Conservation (phyloP, 2,329 filamentous ascomycete species). For the Ceratocystis eucalypticola region DNA sequence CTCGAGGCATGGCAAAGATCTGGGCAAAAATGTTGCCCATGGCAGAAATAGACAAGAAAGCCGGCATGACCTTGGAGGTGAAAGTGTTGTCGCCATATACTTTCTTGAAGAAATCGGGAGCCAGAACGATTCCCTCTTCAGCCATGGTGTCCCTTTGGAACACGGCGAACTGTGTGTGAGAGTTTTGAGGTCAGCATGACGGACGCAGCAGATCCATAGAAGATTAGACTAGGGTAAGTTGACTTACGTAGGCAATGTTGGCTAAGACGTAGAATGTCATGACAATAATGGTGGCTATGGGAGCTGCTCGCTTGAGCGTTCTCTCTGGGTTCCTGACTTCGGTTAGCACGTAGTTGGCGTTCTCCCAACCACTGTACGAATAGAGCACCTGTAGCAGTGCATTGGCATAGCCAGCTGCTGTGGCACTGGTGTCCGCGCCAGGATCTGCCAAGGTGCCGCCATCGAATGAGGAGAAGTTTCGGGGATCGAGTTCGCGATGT, state of each 20-base stretch:
- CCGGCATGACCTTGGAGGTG: conserved; percentile 35
- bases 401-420: conserved; percentile 25
- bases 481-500: conserved; percentile 34
- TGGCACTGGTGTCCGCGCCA: neutral
- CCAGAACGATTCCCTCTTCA: conserved; percentile 45
- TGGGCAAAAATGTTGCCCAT: conserved; percentile 46
- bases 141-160: conserved; percentile 46
- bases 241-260: conserved; percentile 43
- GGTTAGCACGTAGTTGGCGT: conserved; percentile 47
- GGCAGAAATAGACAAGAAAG: conserved; percentile 47
- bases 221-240: too few relatives aligned
- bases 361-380: conserved; percentile 51
- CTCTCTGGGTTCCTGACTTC: conserved; percentile 43
- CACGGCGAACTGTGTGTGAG: conserved; percentile 36
- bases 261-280: conserved; percentile 49
- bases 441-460: conserved; percentile 25
- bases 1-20: conserved; percentile 17
- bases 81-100: conserved; percentile 43
- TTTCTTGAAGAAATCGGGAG: conserved; percentile 47
- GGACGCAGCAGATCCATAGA: too few relatives aligned
- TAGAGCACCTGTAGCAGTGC: conserved; percentile 46
- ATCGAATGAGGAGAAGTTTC: conserved; percentile 42
- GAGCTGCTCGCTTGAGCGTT: conserved; percentile 43
- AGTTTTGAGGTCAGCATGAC: too few relatives aligned
- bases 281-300: conserved; percentile 37